A percentile compares a stretch with the other conserved stretches of the same genome.
These are phyloP conservation scores for Paraphoma chrysanthemicola DNA, from an alignment of 2,329 filamentous ascomycete species.

Conservation along the genomic window DNA sequence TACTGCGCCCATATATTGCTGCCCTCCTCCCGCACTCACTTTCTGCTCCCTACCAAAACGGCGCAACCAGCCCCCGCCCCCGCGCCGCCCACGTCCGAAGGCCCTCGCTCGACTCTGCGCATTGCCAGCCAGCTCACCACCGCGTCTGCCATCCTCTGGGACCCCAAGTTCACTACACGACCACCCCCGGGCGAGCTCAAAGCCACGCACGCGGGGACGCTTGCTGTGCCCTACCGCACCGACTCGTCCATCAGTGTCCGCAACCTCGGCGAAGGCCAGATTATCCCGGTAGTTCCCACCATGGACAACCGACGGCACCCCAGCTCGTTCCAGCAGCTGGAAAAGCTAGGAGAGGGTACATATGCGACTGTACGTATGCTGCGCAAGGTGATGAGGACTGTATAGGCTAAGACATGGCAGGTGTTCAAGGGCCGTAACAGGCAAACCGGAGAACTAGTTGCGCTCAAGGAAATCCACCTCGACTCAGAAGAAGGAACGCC, in stretches of 20 bases:
- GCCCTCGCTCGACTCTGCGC: slow-evolving; percentile 36
- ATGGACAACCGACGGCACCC: slow-evolving; percentile 96
- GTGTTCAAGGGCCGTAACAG: slow-evolving; percentile 98
- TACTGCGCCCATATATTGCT: slow-evolving; percentile 9
- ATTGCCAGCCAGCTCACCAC: slow-evolving; percentile 57
- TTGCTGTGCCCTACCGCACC: slow-evolving; percentile 54
- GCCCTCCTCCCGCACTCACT: slow-evolving; percentile 1
- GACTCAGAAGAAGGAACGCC: slow-evolving; percentile 98
- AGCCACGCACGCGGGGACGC: slow-evolving; percentile 58
- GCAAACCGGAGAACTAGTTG: slow-evolving; percentile 95
- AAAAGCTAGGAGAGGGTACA: slow-evolving; percentile 96
- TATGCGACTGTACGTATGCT: slow-evolving; percentile 84
- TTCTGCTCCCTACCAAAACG: slow-evolving; percentile 15
- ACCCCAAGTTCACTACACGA: slow-evolving; percentile 55
- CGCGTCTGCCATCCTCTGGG: slow-evolving; percentile 58
- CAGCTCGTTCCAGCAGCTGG: slow-evolving; percentile 98
- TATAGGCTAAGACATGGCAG: slow-evolving; percentile 56
- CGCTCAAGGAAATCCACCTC: slow-evolving; percentile 97
- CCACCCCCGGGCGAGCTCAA: slow-evolving; percentile 54
- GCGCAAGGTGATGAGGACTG: neutral
- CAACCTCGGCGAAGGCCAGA: slow-evolving; percentile 54
- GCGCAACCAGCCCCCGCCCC: slow-evolving; percentile 28
- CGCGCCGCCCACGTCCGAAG: slow-evolving; percentile 17
- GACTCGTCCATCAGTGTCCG: slow-evolving; percentile 60
- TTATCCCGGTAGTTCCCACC: slow-evolving; percentile 33